These are phyloP conservation scores for Exophiala xenobiotica DNA, from an alignment of 2,329 filamentous ascomycete genomes.

Conservation along the genomic window DNA sequence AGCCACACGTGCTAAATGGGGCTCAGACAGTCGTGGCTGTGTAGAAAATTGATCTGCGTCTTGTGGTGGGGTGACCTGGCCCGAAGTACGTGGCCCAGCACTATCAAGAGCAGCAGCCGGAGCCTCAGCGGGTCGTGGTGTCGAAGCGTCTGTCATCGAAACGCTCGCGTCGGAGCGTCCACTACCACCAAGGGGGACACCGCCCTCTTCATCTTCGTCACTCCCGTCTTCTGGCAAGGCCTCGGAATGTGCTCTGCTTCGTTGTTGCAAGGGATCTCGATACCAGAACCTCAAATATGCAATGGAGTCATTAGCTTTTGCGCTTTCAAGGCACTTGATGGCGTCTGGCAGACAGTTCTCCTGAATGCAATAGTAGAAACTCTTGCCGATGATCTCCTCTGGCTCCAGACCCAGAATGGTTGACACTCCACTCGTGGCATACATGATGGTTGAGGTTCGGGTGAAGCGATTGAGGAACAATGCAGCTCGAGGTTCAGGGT, in stretches of 20 bases:
- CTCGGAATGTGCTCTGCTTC: slow-evolving; percentile 49
- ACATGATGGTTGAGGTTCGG: slow-evolving; percentile 79
- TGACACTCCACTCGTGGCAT: slow-evolving; percentile 73
- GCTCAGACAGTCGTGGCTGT: not conserved
- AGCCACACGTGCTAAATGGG: not conserved
- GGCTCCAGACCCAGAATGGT: slow-evolving; percentile 73
- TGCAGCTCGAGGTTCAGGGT: slow-evolving; percentile 77
- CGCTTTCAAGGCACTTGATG: slow-evolving; percentile 75
- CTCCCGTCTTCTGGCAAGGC: slow-evolving; percentile 48
- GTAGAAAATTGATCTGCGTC: too few species aligned
- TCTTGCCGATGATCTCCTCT: slow-evolving; percentile 68
- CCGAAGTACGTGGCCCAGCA: not conserved
- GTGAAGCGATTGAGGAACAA: slow-evolving; percentile 86
- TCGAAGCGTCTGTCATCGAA: slow-evolving; percentile 30
- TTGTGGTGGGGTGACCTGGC: not conserved
- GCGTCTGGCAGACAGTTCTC: slow-evolving; percentile 74
- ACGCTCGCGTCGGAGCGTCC: slow-evolving; percentile 38
- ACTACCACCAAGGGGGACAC: slow-evolving; percentile 44
- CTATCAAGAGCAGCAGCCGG: not conserved
- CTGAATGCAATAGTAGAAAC: slow-evolving; percentile 85
- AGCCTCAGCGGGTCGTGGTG: slow-evolving; percentile 9
- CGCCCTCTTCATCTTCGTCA: slow-evolving; percentile 48
- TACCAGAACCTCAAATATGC: slow-evolving; percentile 86
- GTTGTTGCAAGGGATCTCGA: slow-evolving; percentile 66
- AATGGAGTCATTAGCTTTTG: slow-evolving; percentile 87